phyloP scores from a whole-genome alignment of 148 eudicot species.

The Silene uniflora region DNA sequence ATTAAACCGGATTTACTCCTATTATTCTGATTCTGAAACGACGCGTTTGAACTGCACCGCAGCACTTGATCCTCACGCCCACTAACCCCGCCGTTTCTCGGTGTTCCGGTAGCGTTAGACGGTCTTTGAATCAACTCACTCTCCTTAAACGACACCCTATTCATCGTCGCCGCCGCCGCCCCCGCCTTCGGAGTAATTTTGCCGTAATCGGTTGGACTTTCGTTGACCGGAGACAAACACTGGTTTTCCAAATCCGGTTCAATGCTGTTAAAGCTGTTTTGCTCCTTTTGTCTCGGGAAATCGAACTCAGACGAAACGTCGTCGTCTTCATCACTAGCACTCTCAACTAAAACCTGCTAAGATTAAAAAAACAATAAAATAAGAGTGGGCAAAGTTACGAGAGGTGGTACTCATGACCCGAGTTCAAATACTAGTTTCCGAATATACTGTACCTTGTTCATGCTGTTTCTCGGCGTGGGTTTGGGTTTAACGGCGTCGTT shows the following conservation, averaged over 20 bases:
- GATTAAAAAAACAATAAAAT: no score
- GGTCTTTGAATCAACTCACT: constrained; percentile 24
- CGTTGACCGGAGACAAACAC: constrained; percentile 37
- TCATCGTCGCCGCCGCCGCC: background rate
- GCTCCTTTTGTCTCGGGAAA: constrained; percentile 17
- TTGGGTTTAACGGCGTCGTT: constrained; percentile 23
- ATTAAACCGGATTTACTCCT: no score
- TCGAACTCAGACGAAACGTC: constrained; percentile 32
- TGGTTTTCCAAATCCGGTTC: constrained; percentile 37
- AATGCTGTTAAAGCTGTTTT: background rate
- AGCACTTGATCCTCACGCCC: constrained; percentile 49
- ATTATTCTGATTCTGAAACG: constrained; percentile 32
- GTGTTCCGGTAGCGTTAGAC: background rate
- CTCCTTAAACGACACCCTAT: constrained; percentile 43
- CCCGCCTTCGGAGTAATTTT: constrained; percentile 27
- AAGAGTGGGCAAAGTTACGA: no score
- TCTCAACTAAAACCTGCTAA: background rate
- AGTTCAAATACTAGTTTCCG: no score
- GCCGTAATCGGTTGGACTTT: constrained; percentile 22
- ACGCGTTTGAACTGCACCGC: constrained; percentile 46
- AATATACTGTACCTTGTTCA: background rate
- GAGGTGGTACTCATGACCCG: no score
- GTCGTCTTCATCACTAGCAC: constrained; percentile 7
- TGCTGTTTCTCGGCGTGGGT: background rate
- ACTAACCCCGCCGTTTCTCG: background rate